These are phyloP conservation scores for Kwoniella sp. DNA, from an alignment of 768 basidiomycete species.

Conservation along the genomic window DNA sequence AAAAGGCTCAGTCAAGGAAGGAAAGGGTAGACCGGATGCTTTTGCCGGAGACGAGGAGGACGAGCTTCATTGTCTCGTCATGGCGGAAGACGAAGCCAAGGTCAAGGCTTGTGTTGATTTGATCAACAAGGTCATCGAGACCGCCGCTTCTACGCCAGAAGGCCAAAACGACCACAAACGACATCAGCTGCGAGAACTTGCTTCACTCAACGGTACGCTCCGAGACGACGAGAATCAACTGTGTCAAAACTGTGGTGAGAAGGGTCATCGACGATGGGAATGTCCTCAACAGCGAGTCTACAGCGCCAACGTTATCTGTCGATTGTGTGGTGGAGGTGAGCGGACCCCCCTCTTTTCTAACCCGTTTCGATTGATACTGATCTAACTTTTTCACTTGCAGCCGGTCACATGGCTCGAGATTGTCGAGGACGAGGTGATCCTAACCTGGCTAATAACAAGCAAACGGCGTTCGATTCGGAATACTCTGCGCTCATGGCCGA, in stretches of 20 bases:
- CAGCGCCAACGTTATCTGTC: constrained; percentile 98
- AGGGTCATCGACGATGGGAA: constrained; percentile 89
- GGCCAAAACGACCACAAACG: constrained; percentile 99
- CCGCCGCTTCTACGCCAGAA: constrained; percentile 97
- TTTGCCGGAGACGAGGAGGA: constrained; percentile 97
- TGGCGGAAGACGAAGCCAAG: constrained; percentile 88
- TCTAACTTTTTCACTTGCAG: constrained; percentile 46
- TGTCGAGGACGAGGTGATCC: constrained; percentile 92
- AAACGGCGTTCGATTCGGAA: constrained; percentile 88
- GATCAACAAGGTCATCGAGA: constrained; percentile 98
- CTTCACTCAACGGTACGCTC: constrained; percentile 95
- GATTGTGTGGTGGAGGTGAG: constrained; percentile 80
- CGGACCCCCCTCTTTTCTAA: neutral
- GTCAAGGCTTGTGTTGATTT: constrained; percentile 86
- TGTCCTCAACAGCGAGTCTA: constrained; percentile 98
- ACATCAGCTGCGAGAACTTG: constrained; percentile 95
- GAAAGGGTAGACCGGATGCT: constrained; percentile 91
- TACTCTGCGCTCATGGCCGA: constrained; percentile 97
- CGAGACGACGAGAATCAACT: constrained; percentile 99
- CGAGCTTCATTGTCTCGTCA: constrained; percentile 95
- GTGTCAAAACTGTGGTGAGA: constrained; percentile 68
- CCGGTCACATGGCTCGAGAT: constrained; percentile 98
- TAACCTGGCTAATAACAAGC: constrained; percentile 63
- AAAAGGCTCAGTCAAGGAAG: constrained; percentile 98
- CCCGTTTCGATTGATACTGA: neutral